Evolutionary conservation across 2,329 filamentous ascomycete species (phyloP).

Genomic region (Colletotrichum coccodes): DNA sequence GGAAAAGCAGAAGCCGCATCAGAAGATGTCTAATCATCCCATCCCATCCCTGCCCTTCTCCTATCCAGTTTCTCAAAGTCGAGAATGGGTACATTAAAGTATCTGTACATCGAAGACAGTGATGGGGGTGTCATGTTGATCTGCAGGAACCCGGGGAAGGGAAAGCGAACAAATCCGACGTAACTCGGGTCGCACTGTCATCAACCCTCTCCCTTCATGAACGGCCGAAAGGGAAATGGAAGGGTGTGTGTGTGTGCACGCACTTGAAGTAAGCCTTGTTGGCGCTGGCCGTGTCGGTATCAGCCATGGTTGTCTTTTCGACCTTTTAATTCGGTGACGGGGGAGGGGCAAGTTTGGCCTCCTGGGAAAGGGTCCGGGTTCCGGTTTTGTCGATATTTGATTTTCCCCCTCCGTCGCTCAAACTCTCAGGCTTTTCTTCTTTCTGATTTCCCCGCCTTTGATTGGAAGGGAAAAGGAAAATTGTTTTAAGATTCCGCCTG

Average conservation of each 20-base stretch:
- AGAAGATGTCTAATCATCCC: not conserved
- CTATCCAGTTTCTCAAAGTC: not conserved
- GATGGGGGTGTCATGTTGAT: not conserved
- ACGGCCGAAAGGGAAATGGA: not conserved
- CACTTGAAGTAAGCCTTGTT: conserved; percentile 35
- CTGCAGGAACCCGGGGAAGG: conserved; percentile 31
- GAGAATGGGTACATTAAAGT: not conserved
- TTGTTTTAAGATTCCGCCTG: not conserved
- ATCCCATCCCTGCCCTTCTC: not conserved
- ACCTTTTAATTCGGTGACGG: not conserved
- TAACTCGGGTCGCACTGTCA: not conserved
- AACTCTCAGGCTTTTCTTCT: conserved; percentile 27
- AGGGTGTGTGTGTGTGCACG: conserved; percentile 3
- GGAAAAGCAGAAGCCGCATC: not conserved
- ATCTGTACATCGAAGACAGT: not conserved
- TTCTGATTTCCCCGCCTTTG: conserved; percentile 31
- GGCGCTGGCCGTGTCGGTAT: conserved; percentile 25
- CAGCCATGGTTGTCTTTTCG: not conserved
- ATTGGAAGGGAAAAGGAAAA: not conserved
- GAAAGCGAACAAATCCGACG: not conserved
- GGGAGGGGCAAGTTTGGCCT: not conserved
- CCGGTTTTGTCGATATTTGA: not conserved
- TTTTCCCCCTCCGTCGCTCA: not conserved
- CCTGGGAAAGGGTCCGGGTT: not conserved
- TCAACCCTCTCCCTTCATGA: not conserved